Conservation (phyloP, 1,139 yeast genomes). For the Blastobotrys apis region DNA sequence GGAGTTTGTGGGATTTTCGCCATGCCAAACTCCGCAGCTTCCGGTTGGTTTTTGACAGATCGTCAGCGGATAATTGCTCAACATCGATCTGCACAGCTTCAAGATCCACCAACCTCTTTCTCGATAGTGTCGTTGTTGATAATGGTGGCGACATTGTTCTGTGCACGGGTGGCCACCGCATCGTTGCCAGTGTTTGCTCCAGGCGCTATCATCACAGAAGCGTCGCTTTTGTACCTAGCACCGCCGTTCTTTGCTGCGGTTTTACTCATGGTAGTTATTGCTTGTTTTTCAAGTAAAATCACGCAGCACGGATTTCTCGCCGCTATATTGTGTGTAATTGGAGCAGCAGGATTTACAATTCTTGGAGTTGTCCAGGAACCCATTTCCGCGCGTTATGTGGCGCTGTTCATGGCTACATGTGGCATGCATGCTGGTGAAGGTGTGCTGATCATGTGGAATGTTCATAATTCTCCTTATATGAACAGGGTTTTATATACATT, state of each 20-base stretch:
- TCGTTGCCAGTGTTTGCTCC: conserved; percentile 5
- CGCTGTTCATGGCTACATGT: conserved; percentile 2
- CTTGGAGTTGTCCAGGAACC: background rate
- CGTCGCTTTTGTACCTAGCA: background rate
- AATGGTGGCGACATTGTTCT: background rate
- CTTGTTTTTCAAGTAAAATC: background rate
- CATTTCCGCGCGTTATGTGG: conserved; percentile 9
- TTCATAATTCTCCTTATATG: background rate
- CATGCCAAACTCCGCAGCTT: background rate
- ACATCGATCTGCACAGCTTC: conserved; percentile 4
- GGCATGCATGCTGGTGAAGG: background rate
- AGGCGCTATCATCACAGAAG: conserved; percentile 1
- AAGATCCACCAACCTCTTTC: conserved; percentile 10
- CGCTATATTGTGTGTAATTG: background rate
- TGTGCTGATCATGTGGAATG: background rate
- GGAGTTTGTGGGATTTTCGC: conserved; percentile 7
- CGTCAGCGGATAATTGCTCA: conserved; percentile 5
- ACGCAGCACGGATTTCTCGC: background rate
- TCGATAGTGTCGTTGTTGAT: conserved; percentile 1
- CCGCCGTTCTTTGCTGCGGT: conserved; percentile 6
- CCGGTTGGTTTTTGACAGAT: conserved; percentile 1
- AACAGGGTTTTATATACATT: background rate
- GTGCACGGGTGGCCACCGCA: background rate
- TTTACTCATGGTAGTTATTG: background rate
- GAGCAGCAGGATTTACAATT: conserved; percentile 1